Conservation (phyloP, 2,329 filamentous ascomycete genomes). For the Bertia moriformis region DNA sequence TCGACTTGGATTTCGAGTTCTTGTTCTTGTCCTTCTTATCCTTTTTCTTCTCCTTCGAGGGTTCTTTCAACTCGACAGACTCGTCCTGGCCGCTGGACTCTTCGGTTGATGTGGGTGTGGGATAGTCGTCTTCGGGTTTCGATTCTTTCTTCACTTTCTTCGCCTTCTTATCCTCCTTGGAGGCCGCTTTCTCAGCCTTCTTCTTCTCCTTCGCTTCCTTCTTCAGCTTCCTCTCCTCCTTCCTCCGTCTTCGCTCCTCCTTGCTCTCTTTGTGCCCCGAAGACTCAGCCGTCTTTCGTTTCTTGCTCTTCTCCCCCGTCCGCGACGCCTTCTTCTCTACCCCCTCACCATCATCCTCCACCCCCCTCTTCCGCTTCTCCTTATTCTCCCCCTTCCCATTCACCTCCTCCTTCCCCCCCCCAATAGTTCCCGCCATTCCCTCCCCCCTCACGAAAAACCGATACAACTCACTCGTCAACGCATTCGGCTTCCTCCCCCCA, state of each 20-base stretch:
- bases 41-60: neutral
- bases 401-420: neutral
- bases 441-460: neutral
- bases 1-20: neutral
- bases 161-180: neutral
- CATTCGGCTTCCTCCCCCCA: neutral
- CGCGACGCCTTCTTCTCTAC: neutral
- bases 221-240: neutral
- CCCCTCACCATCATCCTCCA: neutral
- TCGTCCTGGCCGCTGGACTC: neutral
- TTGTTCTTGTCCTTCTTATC: neutral
- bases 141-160: neutral
- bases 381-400: neutral
- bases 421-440: neutral
- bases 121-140: neutral
- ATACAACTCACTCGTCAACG: constrained; percentile 1
- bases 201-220: neutral
- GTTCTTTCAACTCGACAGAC: neutral
- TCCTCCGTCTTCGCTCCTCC: neutral
- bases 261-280: neutral
- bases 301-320: neutral
- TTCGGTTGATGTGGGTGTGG: neutral
- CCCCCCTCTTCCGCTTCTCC: neutral
- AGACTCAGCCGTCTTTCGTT: neutral
- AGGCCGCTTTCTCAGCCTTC: neutral